Conservation (phyloP, 768 basidiomycete species). For the Mycena sanguinolenta region DNA sequence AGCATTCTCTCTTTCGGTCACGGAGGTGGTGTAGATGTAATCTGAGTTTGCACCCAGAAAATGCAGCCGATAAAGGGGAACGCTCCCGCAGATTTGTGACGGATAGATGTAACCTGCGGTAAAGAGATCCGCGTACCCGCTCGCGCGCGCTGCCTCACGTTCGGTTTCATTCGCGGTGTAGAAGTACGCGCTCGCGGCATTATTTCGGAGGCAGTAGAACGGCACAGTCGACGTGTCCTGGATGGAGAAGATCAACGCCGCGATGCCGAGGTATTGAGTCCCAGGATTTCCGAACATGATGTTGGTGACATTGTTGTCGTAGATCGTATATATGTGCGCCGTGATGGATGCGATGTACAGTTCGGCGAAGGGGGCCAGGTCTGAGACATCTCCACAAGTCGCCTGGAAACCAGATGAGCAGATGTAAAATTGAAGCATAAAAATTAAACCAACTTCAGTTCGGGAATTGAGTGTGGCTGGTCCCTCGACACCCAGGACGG, state of each 20-base stretch:
- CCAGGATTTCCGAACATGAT: not conserved
- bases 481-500: no score
- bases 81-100: not conserved
- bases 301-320: not conserved
- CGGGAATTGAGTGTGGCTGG: no score
- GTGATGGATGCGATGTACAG: not conserved
- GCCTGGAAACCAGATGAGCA: no score
- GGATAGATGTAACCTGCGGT: not conserved
- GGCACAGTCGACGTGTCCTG: no score
- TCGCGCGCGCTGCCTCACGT: no score
- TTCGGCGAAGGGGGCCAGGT: not conserved
- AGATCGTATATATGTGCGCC: not conserved
- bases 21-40: not conserved
- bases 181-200: not conserved
- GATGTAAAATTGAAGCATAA: no score
- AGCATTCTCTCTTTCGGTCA: no score
- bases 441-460: no score
- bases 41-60: not conserved
- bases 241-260: not conserved
- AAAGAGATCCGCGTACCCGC: not conserved
- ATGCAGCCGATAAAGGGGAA: not conserved
- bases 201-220: not conserved
- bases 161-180: no score
- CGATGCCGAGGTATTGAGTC: not conserved
- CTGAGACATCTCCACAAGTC: not conserved